Evolutionary conservation across 140 eudicot genomes (phyloP), one percentile per base, ranked within the genome.

Genomic region (Bidens hawaiensis): DNA sequence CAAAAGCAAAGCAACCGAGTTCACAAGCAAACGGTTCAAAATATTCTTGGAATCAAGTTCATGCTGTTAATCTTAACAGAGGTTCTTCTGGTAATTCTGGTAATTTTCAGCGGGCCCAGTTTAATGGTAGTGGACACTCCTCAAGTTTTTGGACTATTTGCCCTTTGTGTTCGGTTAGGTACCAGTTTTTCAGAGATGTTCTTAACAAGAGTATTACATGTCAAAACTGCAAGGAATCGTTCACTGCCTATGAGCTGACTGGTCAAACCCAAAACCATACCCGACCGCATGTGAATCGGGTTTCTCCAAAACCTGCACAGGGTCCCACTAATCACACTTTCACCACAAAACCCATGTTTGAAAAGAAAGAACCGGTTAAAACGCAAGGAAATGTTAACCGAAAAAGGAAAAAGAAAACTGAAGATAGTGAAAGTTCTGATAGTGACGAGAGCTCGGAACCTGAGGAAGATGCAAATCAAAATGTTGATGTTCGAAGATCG

Each of bases 101-200:
- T 34, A 34, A 8, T 36, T 64, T 60, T 15, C 82, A 33, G 31
- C 62, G 50, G 26, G 15, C 47, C 4, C 66, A 61, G 27, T 13
- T 72, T 14, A 47, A 19, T 21, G 19, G 11, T 38, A 38, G 59
- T 17, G 75, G 52, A 21, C 52, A 62, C 3, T 40, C 54, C 45
- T 22, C 64, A 1, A 82, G 82, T 16, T 82, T 82, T n/a, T 82
- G 84, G 88, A 82, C 88, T 0, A 47, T 6, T 3, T 82, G 88
- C 26, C 80, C 88, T 21, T 78, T 49, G 30, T 82, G 88, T 79
- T 5, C 53, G 9, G 63, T 78, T 34, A 59, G 71, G 68, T 79
- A 66, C 64, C 76, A 76, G 49, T 84, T 57, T 25, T 81, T 81
- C 28, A 72, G 72, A 3, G 48, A 65, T 2, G 76, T 60, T 30